Base-by-base conservation (phyloP, 495 filamentous ascomycete genomes). In the Neurospora sp. region DNA sequence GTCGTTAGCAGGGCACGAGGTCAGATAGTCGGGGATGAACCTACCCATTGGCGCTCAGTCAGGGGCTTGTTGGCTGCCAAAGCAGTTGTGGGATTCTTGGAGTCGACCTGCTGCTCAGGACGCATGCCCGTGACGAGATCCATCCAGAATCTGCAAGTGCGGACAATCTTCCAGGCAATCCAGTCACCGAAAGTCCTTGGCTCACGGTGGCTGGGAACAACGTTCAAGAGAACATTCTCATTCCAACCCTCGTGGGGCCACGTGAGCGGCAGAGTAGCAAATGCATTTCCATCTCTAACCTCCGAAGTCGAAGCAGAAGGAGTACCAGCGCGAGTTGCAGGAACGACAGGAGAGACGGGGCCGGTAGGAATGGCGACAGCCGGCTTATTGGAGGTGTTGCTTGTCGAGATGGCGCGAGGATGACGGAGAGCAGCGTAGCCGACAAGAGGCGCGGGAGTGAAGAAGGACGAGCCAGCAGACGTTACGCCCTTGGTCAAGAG, bases 201-300 rank as follows among this genome's bases (percentile, higher is more conserved):
- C 69, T 76, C 71, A 23, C 83, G 83, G 62, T 85, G 82, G n/a
- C 78, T 79, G 3, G 83, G 81, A 18, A 80, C 79, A 5, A 86
- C 82, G 18, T 73, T 75, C 20, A 80, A 70, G 83, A 86, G 83
- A 76, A 85, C 84, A 75, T 83, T 71, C 76, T 86, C 79, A 12
- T 84, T 85, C 71, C 82, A 92, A 74, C 88, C 84, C 72, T 90
- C 91, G 80, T 94, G 92, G 0, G 87, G 84, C 91, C 91, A 93
- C 75, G 90, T 86, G 42, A 90, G 78, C n/a, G 87, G 84, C 54
- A 66, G 27, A 66, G 23, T 7, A 0, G 54, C 54, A 66, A 66
- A 66, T 12, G 6, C 23, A 16, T 66, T 31, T 37, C 54, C 54
- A 31, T 66, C 54, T 0, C 12, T 35, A 37, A 37, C 7, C 27